Evolutionary conservation across 805 yeast species (phyloP), one percentile per base, ranked within the genome.

Genomic region (Candida khao-thaluensis): DNA sequence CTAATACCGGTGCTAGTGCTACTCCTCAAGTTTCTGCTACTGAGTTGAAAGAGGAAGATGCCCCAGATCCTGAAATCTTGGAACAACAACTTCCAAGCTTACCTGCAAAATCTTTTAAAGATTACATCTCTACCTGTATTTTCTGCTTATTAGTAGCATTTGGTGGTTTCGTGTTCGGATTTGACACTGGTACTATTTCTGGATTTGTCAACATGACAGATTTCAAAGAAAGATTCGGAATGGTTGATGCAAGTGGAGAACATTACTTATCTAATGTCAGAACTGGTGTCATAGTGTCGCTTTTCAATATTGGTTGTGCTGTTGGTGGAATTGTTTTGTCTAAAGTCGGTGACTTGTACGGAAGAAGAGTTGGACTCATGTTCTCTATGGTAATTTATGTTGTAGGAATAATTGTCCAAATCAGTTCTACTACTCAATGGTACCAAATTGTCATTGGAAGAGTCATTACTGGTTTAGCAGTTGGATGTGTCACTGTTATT

Each of bases 151-250:
- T 76, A 38, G 76, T 82, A 48, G 85, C 87, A 22, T 82, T 82
- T 47, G 88, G 87, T 65, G 90, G 89, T 33, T 82, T 78, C 56
- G 81, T 82, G 31, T 82, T 80, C 53, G 89, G 89, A 44, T 82
- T 82, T 74, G 89, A 82, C 66, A 82, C 86, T 37, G 89, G 88
- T 66, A 81, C 88, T 47, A 76, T 81, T 59, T 79, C 85, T 28
- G 87, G 87, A 49, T 78, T 82, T 52, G 78, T 81, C 35, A 77
- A 77, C 56, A 77, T 81, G 80, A 51, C 67, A n/a, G 78, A 79
- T 45, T 82, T 74, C 59, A 54, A 62, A 37, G 41, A 48, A 14
- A 64, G 81, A 51, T 80, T 81, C 48, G 87, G 85, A 54, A 60
- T 66, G 44, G 16, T 45, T 2, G 47, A 64, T 41, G 35, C 56